Conservation (phyloP, 257 asterid species). For the Plantago elongata region DNA sequence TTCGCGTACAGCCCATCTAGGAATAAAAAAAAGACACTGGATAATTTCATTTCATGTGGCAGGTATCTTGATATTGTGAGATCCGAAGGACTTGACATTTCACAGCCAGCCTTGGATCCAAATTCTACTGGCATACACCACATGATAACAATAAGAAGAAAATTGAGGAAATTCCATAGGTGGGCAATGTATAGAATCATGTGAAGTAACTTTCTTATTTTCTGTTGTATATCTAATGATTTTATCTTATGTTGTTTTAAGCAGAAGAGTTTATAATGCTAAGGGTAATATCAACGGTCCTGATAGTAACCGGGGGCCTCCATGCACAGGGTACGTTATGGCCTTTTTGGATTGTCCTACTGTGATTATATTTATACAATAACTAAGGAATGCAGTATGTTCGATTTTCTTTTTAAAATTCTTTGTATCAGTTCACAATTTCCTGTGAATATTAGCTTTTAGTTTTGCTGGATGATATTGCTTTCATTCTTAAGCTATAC, state of each 20-base stretch:
- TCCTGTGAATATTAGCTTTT: too few species aligned
- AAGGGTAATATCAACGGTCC: conserved; percentile 84
- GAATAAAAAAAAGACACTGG: not conserved
- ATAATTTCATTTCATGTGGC: not conserved
- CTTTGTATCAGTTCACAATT: too few species aligned
- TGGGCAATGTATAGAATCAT: conserved; percentile 25
- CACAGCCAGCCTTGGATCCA: conserved; percentile 99
- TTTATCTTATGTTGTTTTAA: conserved; percentile 17
- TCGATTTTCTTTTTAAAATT: too few species aligned
- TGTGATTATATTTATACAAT: not conserved
- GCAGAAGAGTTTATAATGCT: conserved; percentile 81
- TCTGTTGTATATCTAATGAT: conserved; percentile 19
- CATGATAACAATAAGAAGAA: conserved; percentile 75
- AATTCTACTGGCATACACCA: conserved; percentile 97
- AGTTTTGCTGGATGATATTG: too few species aligned
- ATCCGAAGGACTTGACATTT: conserved; percentile 84
- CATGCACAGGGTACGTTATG: conserved; percentile 76
- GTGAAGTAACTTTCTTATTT: conserved; percentile 19
- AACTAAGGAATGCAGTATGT: not conserved
- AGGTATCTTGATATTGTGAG: conserved; percentile 80
- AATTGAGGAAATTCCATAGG: conserved; percentile 73
- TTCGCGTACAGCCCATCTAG: too few species aligned
- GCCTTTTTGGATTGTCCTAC: conserved; percentile 1
- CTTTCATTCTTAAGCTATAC: too few species aligned
- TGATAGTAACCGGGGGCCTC: conserved; percentile 84